A percentile compares a stretch with the other conserved stretches of the same genome.
phyloP scores from a whole-genome alignment of 176 grass and related monocot genomes.

The Triticum dicoccoides region DNA sequence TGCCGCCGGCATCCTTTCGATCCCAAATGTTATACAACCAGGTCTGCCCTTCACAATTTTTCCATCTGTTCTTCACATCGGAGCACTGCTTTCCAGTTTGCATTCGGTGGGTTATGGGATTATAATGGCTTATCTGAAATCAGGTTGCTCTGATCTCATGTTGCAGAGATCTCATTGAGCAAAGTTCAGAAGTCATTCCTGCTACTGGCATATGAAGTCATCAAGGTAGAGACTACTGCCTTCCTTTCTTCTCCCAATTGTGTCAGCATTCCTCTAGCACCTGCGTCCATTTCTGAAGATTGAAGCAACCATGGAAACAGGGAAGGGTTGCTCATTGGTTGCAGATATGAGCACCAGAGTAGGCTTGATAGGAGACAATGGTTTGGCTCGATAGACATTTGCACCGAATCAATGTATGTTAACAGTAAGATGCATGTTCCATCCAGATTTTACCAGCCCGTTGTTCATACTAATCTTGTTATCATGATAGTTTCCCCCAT shows the following conservation, averaged over 20 bases:
- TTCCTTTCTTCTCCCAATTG: not conserved
- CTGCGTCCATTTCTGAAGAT: constrained; percentile 65
- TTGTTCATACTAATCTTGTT: not conserved
- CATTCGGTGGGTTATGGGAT: not conserved
- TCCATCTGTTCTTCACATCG: not conserved
- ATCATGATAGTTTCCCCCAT: not conserved
- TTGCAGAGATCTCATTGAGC: constrained; percentile 73
- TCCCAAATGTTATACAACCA: constrained; percentile 66
- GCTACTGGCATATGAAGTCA: constrained; percentile 68
- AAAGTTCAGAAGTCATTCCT: constrained; percentile 80
- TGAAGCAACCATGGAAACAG: constrained; percentile 40
- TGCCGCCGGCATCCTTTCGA: too few relatives aligned
- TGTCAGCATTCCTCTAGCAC: constrained; percentile 32
- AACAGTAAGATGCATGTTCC: too few relatives aligned
- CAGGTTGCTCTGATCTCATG: not conserved
- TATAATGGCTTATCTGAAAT: constrained; percentile 4
- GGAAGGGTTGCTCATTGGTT: constrained; percentile 54
- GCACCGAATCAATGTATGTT: too few relatives aligned
- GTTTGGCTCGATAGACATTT: constrained; percentile 45
- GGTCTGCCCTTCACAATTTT: constrained; percentile 16
- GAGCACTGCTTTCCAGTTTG: not conserved
- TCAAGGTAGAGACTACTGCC: constrained; percentile 49
- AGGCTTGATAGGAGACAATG: constrained; percentile 26
- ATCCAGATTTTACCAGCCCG: not conserved
- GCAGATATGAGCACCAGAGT: constrained; percentile 52